A percentile compares a stretch with the other conserved stretches of the same genome.
Evolutionary conservation across 371 early-diverging fungal genomes (phyloP).

Genomic region (Conidiobolus incongruus): DNA sequence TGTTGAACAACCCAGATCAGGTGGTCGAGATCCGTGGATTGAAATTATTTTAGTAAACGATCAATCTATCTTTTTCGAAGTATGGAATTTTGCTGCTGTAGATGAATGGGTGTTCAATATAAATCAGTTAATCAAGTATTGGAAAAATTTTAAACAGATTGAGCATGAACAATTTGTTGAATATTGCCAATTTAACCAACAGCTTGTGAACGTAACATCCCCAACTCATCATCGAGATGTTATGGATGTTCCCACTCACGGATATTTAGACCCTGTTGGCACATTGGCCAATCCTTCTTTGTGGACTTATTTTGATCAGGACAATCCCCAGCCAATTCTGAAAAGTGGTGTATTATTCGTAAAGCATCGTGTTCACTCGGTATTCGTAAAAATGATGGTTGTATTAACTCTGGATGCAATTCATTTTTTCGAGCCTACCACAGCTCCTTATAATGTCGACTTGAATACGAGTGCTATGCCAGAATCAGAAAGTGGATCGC

Average conservation of each 20-base stretch:
- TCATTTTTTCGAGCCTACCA: slow-evolving; percentile 2
- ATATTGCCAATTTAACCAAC: too few relatives aligned
- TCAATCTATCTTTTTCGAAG: not conserved
- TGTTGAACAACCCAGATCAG: too few relatives aligned
- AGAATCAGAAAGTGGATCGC: too few relatives aligned
- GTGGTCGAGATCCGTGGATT: too few relatives aligned
- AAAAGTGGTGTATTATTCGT: not conserved
- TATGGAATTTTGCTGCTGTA: not conserved
- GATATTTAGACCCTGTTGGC: not conserved
- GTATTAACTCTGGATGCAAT: slow-evolving; percentile 2
- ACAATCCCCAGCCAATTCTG: not conserved
- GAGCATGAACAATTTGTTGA: too few relatives aligned
- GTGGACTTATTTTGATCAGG: not conserved
- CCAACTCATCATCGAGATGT: too few relatives aligned
- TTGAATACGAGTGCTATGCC: not conserved
- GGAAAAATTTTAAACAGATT: not conserved
- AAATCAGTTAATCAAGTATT: not conserved
- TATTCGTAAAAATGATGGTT: not conserved
- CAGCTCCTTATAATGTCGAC: not conserved
- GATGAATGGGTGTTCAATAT: not conserved
- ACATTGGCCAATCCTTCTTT: not conserved
- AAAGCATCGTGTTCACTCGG: not conserved
- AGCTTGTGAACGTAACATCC: too few relatives aligned
- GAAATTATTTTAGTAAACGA: too few relatives aligned
- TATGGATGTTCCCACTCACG: too few relatives aligned